Evolutionary conservation across 306 rosid species (phyloP), one percentile per base, ranked within the genome.

Genomic region (Erythrophleum fordii): DNA sequence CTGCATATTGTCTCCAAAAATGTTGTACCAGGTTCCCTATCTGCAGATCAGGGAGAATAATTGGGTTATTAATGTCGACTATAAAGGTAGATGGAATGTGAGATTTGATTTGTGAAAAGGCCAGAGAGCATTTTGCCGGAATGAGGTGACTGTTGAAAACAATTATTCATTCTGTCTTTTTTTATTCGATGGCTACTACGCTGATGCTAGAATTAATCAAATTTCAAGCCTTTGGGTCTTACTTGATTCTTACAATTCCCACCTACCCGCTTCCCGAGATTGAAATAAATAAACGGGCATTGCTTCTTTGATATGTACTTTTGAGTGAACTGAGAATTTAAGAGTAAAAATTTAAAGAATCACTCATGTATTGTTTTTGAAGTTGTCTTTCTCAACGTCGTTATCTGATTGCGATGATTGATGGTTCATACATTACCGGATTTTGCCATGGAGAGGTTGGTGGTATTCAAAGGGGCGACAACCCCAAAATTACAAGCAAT

Each of bases 1-100:
- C 34, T 77, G 26, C 64, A 55, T 71, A 31, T 29, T 55, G 44
- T 59, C 25, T 62, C 72, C 14, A 26, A 70, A 81, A 48, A 71
- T 65, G 56, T 81, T 79, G 69, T 79, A 70, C 69, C 91, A 96
- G 99, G 89, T 92, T 81, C 98, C 98, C 23, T 96, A 96, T 81
- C n/a, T 91, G 82, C 98, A 96, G 97, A 78, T 96, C 81, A 93
- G 97, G 86, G 99, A 96, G 90, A 96, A 96, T 78, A 96, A 93
- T 83, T 96, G 97, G 99, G 87, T 96, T 8, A 61, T 93, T 26
- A 96, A 92, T 82, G 91, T 90, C 0, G 91, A 96, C 80, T 76
- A 87, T 82, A 90, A 90, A 77, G 98, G 99, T 69, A 88, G 88
- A 87, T 96, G 99, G 99, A 90, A 87, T 52, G 90, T 96, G 85